Evolutionary conservation across 2,329 filamentous ascomycete genomes (phyloP).

Genomic region (Aspergillus tanneri): DNA sequence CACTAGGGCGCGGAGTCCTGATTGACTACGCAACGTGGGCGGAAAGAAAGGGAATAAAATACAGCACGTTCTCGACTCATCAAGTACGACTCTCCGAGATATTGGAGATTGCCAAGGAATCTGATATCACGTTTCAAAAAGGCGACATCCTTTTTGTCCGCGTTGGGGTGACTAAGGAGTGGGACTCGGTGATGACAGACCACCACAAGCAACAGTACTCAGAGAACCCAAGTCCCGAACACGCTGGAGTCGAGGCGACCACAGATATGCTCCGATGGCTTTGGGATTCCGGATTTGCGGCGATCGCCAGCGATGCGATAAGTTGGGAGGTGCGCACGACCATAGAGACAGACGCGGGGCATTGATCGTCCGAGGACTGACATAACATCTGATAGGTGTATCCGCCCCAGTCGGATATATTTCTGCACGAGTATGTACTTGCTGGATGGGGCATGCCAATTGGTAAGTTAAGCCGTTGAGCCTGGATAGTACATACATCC

Average conservation of each 20-base stretch:
- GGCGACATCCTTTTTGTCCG: conserved; percentile 57
- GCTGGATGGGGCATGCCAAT: conserved; percentile 54
- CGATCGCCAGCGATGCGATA: conserved; percentile 58
- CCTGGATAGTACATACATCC: background rate
- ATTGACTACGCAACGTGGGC: conserved; percentile 53
- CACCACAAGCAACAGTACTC: conserved; percentile 32
- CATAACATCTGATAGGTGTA: conserved; percentile 38
- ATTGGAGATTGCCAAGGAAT: conserved; percentile 42
- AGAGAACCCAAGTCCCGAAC: conserved; percentile 41
- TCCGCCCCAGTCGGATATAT: conserved; percentile 41
- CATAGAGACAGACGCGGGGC: background rate
- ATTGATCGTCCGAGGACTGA: background rate
- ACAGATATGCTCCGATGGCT: conserved; percentile 56
- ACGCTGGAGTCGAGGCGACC: conserved; percentile 52
- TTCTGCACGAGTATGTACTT: conserved; percentile 51
- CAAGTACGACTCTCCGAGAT: conserved; percentile 39
- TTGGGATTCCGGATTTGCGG: conserved; percentile 58
- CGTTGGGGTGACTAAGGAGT: conserved; percentile 43
- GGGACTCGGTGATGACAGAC: conserved; percentile 41
- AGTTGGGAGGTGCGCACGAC: conserved; percentile 50
- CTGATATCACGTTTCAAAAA: conserved; percentile 46
- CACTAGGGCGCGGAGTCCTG: conserved; percentile 50
- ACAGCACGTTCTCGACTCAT: conserved; percentile 44
- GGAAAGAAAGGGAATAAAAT: conserved; percentile 39
- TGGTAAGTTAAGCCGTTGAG: conserved; percentile 32